Base-by-base conservation (phyloP, 768 basidiomycete species). In the Trametes sanguinea region DNA sequence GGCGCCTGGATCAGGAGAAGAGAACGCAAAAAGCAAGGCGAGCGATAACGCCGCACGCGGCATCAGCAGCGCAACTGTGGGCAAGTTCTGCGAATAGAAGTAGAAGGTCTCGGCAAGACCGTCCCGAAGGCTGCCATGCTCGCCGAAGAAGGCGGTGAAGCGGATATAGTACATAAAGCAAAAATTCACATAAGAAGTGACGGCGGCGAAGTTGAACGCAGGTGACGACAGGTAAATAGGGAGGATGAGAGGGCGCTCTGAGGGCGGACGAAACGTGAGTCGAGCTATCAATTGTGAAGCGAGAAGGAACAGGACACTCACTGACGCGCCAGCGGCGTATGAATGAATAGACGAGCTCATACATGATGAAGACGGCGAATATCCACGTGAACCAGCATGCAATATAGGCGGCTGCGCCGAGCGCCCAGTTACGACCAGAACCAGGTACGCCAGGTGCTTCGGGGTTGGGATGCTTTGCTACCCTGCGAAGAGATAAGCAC, bases 141-240 rank as follows among this genome's bases (percentile, higher is more conserved):
- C 80, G 37, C 78, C 76, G 35, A 66, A 52, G 71, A 89, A 88
- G 37, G 92, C 89, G 30, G 87, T 83, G 63, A 79, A 78, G 44
- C 93, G 89, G 65, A 95, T 79, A 73, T 94, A 83, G 61, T 87
- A 85, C 67, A 95, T 78, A 78, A 94, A 94, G 74, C 87, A 88
- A 74, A 93, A 95, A 75, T 87, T 86, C 54, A 84, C 83, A 76
- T 88, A 95, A 14, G 91, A 94, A 2, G 86, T 82, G 78, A 95
- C 84, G 40, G 85, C 84, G 33, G 84, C 89, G 57, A 88, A 79
- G 68, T 84, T 89, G 78, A 86, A 89, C 6, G 85, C 92, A 14
- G 92, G 80, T 1, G 91, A 80, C 1, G 93, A 95, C 45, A 92
- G 78, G 74, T 94, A 94, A 61, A 96, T 84, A 6, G 92, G 90